Evolutionary conservation across 495 filamentous ascomycete species (phyloP).

Genomic region (Neurospora sp.): DNA sequence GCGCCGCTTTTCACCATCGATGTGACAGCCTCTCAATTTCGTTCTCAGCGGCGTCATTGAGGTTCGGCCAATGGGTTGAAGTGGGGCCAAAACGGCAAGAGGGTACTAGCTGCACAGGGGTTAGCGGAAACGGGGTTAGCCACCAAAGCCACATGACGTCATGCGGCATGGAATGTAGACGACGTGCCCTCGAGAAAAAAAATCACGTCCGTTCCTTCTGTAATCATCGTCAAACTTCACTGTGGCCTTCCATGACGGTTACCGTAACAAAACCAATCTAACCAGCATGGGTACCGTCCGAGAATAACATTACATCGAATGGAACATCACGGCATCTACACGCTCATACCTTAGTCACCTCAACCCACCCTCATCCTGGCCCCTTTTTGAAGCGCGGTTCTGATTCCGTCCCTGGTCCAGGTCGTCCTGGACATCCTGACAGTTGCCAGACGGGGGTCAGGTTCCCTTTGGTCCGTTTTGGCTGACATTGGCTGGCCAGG

Average conservation of each 20-base stretch:
- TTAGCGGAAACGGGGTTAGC: conserved; percentile 4
- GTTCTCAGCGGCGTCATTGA: neutral
- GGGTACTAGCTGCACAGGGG: neutral
- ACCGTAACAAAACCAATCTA: neutral
- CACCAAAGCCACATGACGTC: conserved; percentile 7
- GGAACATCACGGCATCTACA: neutral
- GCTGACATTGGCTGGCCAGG: neutral
- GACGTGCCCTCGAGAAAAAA: neutral
- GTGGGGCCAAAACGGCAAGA: neutral
- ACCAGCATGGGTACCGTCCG: neutral
- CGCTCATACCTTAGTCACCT: neutral
- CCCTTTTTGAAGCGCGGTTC: neutral
- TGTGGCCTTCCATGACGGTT: neutral
- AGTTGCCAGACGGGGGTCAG: neutral
- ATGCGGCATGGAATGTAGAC: neutral
- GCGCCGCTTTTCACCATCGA: neutral
- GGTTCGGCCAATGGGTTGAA: neutral
- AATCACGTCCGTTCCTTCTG: neutral
- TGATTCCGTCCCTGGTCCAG: neutral
- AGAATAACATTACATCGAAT: neutral
- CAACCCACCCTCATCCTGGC: neutral
- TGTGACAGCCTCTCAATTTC: neutral
- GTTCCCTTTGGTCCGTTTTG: neutral
- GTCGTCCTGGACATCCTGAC: neutral
- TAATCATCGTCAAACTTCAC: neutral